Evolutionary conservation across 257 asterid species (phyloP), one percentile per base, ranked within the genome.

Genomic region (Ilex asprella): DNA sequence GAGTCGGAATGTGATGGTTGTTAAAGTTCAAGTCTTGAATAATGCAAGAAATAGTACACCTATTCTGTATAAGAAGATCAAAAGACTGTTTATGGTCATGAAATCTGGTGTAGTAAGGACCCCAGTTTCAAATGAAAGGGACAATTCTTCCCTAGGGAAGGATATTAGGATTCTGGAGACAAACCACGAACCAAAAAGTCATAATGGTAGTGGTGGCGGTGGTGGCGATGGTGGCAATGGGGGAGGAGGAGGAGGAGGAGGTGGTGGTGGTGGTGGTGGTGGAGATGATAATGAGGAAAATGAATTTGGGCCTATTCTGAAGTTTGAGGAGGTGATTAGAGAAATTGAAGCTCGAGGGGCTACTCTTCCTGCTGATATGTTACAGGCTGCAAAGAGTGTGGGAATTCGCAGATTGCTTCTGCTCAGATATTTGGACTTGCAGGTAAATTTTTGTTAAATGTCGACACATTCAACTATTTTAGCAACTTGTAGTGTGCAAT

Each of bases 341-440:
- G 99, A 92, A 72, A 69, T 84, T 0, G 87, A 89, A 67, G 77
- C 94, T 1, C 84, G 95, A 39, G 96, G 97, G 56, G 85, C 89
- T 4, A 78, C 58, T 61, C 96, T 92, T 66, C 99, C 97, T 10
- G 71, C 89, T 68, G 96, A 92, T 76, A 92, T 92, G 97, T 68
- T 92, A 63, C 95, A 87, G 75, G 95, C 99, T 62, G 99, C 99
- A 55, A 85, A 85, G 79, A 82, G 86, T 21, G 77, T 77, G 46
- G 99, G 99, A 46, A 68, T 92, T 55, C 67, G 94, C 35, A 83
- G 81, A 77, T 68, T 89, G 64, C 78, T 92, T 39, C 68, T 92
- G 58, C 83, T 70, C 3, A 80, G 96, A 76, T 92, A 89, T 72
- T 77, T 92, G 81, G 97, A 92, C 31, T 67, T 92, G 86, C 96